Conservation (phyloP, 306 rosid genomes). For the Vachellia pachyceras region DNA sequence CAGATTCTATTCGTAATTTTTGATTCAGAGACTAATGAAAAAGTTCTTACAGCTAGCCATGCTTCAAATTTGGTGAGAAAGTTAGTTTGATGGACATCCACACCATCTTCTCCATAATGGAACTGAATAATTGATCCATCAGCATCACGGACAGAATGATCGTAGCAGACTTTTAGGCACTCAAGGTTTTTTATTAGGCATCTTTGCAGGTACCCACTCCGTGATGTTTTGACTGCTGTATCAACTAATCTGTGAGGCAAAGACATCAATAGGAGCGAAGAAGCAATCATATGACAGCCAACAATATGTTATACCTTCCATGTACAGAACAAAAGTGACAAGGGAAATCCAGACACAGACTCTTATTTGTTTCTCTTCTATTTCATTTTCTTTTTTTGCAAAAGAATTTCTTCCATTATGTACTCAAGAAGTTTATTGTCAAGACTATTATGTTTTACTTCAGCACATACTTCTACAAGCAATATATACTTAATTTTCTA, state of each 20-base stretch:
- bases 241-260: conserved; percentile 77
- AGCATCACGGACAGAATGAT: conserved; percentile 92
- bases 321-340: conserved; percentile 17
- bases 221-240: conserved; percentile 97
- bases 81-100: conserved; percentile 92
- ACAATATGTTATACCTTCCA: conserved; percentile 17
- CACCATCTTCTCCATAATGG: conserved; percentile 91
- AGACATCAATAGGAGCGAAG: conserved; percentile 29
- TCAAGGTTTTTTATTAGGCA: conserved; percentile 91
- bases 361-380: not conserved
- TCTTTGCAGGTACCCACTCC: conserved; percentile 98
- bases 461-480: not conserved
- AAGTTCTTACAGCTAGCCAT: conserved; percentile 60
- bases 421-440: not conserved
- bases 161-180: conserved; percentile 82
- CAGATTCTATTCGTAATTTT: conserved; percentile 29
- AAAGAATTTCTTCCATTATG: not conserved
- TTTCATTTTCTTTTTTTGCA: not conserved
- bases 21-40: conserved; percentile 27
- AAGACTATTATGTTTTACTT: not conserved
- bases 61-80: conserved; percentile 81
- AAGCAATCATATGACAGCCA: conserved; percentile 26
- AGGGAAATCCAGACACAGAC: conserved; percentile 7
- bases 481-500: not conserved
- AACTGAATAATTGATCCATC: conserved; percentile 94